Evolutionary conservation across 495 filamentous ascomycete species (phyloP).

Genomic region (Penicillium robsamsonii): DNA sequence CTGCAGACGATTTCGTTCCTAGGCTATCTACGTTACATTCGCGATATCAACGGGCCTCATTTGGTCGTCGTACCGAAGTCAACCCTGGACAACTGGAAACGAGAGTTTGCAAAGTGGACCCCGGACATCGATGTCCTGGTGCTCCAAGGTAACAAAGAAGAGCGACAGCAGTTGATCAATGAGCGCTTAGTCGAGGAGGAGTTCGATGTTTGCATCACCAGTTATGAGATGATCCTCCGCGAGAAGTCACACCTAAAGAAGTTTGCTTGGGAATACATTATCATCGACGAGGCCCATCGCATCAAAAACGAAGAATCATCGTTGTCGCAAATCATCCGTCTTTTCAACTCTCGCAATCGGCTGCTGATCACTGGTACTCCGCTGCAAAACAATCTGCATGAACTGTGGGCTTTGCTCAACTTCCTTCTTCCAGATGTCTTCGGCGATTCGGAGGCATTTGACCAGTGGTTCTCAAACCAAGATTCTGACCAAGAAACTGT

Average conservation of each 20-base stretch:
- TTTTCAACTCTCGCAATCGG: conserved; percentile 95
- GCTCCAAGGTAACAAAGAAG: conserved; percentile 92
- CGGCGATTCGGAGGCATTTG: conserved; percentile 95
- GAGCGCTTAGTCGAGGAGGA: conserved; percentile 88
- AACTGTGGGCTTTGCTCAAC: conserved; percentile 98
- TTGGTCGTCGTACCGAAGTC: conserved; percentile 94
- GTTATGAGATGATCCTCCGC: conserved; percentile 93
- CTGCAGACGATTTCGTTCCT: conserved; percentile 89
- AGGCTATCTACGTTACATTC: conserved; percentile 88
- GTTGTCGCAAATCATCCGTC: conserved; percentile 90
- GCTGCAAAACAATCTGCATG: conserved; percentile 97
- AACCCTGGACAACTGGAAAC: conserved; percentile 97
- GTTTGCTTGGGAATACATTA: conserved; percentile 99
- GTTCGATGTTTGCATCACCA: conserved; percentile 93
- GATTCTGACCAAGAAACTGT: conserved; percentile 89
- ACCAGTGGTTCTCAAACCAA: conserved; percentile 94
- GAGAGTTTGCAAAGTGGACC: conserved; percentile 91
- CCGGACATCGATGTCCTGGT: conserved; percentile 94
- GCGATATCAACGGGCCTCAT: conserved; percentile 88
- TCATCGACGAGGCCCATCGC: conserved; percentile 97
- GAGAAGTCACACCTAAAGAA: conserved; percentile 96
- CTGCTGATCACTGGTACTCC: conserved; percentile 96
- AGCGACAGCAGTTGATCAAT: conserved; percentile 82
- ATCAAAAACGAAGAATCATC: conserved; percentile 99
- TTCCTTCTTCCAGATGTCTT: conserved; percentile 98